These are phyloP conservation scores for Fallopia convolvulus DNA, from an alignment of 148 eudicot genomes.

Conservation along the genomic window DNA sequence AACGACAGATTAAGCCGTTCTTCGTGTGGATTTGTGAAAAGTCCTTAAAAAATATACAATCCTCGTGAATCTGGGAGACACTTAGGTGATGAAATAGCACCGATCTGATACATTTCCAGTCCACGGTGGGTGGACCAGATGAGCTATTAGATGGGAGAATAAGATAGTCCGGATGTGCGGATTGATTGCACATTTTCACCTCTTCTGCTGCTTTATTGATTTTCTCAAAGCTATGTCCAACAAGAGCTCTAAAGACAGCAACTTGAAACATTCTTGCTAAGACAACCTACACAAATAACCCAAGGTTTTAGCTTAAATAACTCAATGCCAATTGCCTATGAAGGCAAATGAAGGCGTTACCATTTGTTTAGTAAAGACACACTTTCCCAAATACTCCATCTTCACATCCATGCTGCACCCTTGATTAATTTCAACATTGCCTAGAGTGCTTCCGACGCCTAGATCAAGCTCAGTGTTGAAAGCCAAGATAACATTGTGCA, in stretches of 20 bases:
- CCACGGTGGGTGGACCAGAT: conserved; percentile 19
- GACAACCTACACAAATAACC: not conserved
- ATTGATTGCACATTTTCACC: conserved; percentile 9
- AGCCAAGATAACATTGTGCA: conserved; percentile 48
- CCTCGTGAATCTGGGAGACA: not conserved
- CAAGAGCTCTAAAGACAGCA: conserved; percentile 43
- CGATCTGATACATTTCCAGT: conserved; percentile 56
- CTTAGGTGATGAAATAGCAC: conserved; percentile 21
- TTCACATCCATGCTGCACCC: conserved; percentile 32
- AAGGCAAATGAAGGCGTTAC: conserved; percentile 24
- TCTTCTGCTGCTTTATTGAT: conserved; percentile 21
- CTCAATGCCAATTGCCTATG: not conserved
- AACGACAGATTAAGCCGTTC: conserved; percentile 36
- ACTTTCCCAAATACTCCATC: conserved; percentile 34
- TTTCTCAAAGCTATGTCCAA: conserved; percentile 32
- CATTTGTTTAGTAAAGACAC: conserved; percentile 33
- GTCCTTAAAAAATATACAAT: conserved; percentile 10
- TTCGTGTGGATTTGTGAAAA: conserved; percentile 26
- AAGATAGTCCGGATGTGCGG: conserved; percentile 46
- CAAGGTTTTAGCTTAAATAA: not conserved
- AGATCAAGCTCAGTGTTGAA: conserved; percentile 37
- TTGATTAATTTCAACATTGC: conserved; percentile 49
- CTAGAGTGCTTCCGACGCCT: conserved; percentile 24
- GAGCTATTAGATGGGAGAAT: conserved; percentile 47
- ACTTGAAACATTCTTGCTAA: conserved; percentile 52